Base-by-base conservation (phyloP, 345 rosid species). In the Clarkia xantiana region DNA sequence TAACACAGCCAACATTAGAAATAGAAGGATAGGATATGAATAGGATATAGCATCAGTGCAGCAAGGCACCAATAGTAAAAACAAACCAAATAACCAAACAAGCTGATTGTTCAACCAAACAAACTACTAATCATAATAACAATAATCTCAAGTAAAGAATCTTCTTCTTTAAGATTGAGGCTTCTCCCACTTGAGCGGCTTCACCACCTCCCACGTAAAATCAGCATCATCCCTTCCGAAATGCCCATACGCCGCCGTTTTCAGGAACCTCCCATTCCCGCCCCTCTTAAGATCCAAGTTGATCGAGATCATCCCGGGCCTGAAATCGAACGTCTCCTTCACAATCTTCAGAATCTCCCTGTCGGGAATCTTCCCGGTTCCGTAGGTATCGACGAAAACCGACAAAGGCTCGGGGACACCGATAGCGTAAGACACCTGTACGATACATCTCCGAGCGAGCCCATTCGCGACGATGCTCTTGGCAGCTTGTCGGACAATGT, bases 401-500 rank as follows among this genome's bases (percentile, higher is more conserved):
- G 88, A 80, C 62, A 80, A 66, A 23, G 88, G 88, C 52, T 80
- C 84, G 9, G 88, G 84, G 14, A 80, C 88, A 60, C 84, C 88
- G 36, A 77, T 80, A 18, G 88, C 88, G 0, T 77, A 77, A 0
- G 88, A 77, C 55, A 80, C 88, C 62, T 80, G 88, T 25, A 80
- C 88, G 1, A 80, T 65, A 54, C 79, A 74, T 62, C 88, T 72
- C 18, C 87, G 79, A 0, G 87, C 84, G 18, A 80, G 76, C 18
- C 76, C 81, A 44, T 50, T 77, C 7, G 87, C 87, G 12, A 80
- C 87, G 55, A 80, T 74, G 65, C 89, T 80, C 81, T 84, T 84
- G n/a, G 86, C 94, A 14, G 89, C 94, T 66, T 84, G 89, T 59
- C 94, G 80, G 40, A 79, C 94, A n/a, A 80, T 66, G 74, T 83